Evolutionary conservation across 352 stramenopile species (phyloP).

Genomic region (Blastocystis sp.): DNA sequence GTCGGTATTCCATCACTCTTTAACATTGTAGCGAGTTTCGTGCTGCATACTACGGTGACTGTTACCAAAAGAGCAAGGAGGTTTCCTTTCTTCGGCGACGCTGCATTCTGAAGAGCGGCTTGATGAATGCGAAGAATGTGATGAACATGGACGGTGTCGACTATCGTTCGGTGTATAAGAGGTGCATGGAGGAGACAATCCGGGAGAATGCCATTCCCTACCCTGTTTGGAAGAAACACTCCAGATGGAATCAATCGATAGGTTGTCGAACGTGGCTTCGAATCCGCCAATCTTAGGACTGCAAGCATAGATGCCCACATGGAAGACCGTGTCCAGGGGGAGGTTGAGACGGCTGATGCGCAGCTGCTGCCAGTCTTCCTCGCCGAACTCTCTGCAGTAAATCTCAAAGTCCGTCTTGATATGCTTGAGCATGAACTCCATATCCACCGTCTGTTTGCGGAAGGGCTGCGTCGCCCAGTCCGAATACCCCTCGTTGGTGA

Average conservation of each 20-base stretch:
- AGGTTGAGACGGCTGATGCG: constrained; percentile 45
- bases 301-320: constrained; percentile 67
- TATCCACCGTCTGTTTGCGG: constrained; percentile 50
- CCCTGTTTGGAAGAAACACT: constrained; percentile 28
- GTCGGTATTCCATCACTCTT: not conserved
- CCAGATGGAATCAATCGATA: constrained; percentile 19
- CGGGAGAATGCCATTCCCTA: not conserved
- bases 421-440: constrained; percentile 71
- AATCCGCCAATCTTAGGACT: constrained; percentile 56
- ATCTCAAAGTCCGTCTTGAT: constrained; percentile 61
- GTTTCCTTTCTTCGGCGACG: not conserved
- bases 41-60: constrained; percentile 52
- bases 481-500: constrained; percentile 62
- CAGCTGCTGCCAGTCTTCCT: constrained; percentile 44
- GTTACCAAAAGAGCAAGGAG: not conserved
- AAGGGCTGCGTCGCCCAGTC: constrained; percentile 69
- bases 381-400: constrained; percentile 60
- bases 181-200: constrained; percentile 9
- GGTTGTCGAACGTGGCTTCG: constrained; percentile 48
- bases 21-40: constrained; percentile 13
- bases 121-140: constrained; percentile 33
- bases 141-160: constrained; percentile 14
- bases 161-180: constrained; percentile 9
- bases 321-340: constrained; percentile 58
- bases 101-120: constrained; percentile 17